Conservation (phyloP, 2,329 filamentous ascomycete genomes). For the Fusarium palustre region DNA sequence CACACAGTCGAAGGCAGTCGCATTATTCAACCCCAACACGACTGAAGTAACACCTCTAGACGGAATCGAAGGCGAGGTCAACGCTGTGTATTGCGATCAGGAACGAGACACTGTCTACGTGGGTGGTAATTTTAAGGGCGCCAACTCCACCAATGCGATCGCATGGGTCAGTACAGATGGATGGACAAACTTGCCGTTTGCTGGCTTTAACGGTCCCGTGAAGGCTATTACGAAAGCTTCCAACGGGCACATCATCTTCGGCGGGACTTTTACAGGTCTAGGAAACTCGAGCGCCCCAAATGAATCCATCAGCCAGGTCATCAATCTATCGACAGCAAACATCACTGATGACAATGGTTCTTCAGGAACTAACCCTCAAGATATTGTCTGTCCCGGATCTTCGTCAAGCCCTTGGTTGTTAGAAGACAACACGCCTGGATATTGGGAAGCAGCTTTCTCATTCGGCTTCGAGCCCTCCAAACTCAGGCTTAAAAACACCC, state of each 20-base stretch:
- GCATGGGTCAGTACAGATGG: slow-evolving; percentile 76
- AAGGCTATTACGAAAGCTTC: slow-evolving; percentile 83
- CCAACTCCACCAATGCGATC: slow-evolving; percentile 89
- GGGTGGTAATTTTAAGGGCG: slow-evolving; percentile 84
- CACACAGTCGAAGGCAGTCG: slow-evolving; percentile 80
- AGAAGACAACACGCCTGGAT: slow-evolving; percentile 78
- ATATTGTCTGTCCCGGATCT: slow-evolving; percentile 80
- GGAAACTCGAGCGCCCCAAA: slow-evolving; percentile 80
- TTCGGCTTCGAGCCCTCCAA: slow-evolving; percentile 91
- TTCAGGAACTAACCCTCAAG: slow-evolving; percentile 73
- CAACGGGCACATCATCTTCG: slow-evolving; percentile 90
- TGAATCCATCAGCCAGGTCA: slow-evolving; percentile 77
- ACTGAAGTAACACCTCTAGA: slow-evolving; percentile 76
- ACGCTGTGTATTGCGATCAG: slow-evolving; percentile 83
- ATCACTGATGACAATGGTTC: slow-evolving; percentile 76
- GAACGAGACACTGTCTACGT: slow-evolving; percentile 85
- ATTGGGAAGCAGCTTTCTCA: slow-evolving; percentile 84
- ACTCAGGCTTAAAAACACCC: slow-evolving; percentile 88
- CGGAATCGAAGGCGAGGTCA: slow-evolving; percentile 87
- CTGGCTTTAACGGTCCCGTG: slow-evolving; percentile 94
- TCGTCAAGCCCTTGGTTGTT: slow-evolving; percentile 84
- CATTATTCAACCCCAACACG: slow-evolving; percentile 81
- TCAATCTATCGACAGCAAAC: slow-evolving; percentile 85
- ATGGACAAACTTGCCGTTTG: slow-evolving; percentile 87
- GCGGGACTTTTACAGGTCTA: slow-evolving; percentile 87